Percentiles rank a stretch among this genome's conserved stretches.
These are phyloP conservation scores for Mycena albidolilacea DNA, from an alignment of 768 basidiomycete species.

Conservation along the genomic window DNA sequence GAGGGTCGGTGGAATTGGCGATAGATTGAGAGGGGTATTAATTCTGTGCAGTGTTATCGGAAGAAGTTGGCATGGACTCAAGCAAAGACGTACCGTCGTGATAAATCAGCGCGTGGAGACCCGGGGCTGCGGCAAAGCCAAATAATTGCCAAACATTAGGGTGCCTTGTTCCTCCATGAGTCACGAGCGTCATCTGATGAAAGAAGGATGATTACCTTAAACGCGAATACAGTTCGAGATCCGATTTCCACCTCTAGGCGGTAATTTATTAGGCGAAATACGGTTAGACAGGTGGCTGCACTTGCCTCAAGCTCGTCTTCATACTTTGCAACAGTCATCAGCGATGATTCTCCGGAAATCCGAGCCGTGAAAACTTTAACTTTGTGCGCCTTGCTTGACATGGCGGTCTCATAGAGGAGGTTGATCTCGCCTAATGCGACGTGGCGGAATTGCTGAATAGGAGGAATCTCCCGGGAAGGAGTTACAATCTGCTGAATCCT, in stretches of 20 bases:
- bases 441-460: slow-evolving; percentile 8
- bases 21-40: slow-evolving; percentile 13
- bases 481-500: not conserved
- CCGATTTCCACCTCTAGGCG: slow-evolving; percentile 4
- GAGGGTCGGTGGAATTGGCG: slow-evolving; percentile 14
- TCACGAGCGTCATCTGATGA: too few relatives aligned
- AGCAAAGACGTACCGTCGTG: slow-evolving; percentile 9
- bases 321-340: slow-evolving; percentile 27
- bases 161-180: not conserved
- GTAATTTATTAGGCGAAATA: not conserved
- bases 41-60: not conserved
- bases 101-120: slow-evolving; percentile 12
- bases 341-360: not conserved
- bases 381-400: not conserved
- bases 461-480: not conserved
- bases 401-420: slow-evolving; percentile 20
- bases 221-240: slow-evolving; percentile 10
- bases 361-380: slow-evolving; percentile 28
- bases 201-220: not conserved
- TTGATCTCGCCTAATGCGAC: slow-evolving; percentile 30
- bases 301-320: slow-evolving; percentile 9
- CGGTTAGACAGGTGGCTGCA: too few relatives aligned
- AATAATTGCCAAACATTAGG: slow-evolving; percentile 27
- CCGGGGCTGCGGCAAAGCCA: not conserved
- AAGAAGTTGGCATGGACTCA: too few relatives aligned